Base-by-base conservation (phyloP, 164 flowering plant genomes). In the Brasenia schreberi region DNA sequence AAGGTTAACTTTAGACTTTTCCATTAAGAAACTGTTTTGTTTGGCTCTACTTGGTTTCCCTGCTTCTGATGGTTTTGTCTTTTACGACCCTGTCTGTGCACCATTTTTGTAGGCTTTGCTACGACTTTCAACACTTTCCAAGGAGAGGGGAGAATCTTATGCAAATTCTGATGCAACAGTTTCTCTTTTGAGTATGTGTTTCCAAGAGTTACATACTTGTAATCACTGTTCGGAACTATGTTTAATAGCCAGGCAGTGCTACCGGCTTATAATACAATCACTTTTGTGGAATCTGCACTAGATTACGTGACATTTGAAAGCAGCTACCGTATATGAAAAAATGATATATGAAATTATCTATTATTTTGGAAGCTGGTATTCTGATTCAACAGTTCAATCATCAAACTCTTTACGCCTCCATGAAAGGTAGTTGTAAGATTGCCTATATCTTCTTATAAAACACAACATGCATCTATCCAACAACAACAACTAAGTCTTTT, bases 81-180 rank as follows among this genome's bases (percentile, higher is more conserved):
- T 59, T 16, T 27, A 11, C 43, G 39, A 7, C 45, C 59, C 60
- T 42, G 4, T 49, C 12, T 49, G 5, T 4, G 16, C 56, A 49
- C 56, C 18, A 23, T 18, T 61, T 56, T 19, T 69, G 18, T 77
- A 90, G 97, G 79, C 97, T 61, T 81, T 80, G 27, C 71, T 56
- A 69, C 85, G 92, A 42, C 73, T 94, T 49, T 80, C 85, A 16
- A 65, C 67, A 61, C 85, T 90, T 66, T 78, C 75, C 42, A 83
- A 85, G 70, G 87, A 85, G 72, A 84, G 98, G 65, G 80, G 83
- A 65, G 86, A 86, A 77, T 76, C 81, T 42, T 90, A 94, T 78
- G 83, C 87, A 18, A 82, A 84, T 65, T 95, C 98, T 42, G 77
- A 76, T 73, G 85, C 80, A 16, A 84, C 81, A 61, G 96, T 90